A percentile compares a stretch with the other conserved stretches of the same genome.
Conservation (phyloP, 148 eudicot genomes). For the Beta vulgaris region DNA sequence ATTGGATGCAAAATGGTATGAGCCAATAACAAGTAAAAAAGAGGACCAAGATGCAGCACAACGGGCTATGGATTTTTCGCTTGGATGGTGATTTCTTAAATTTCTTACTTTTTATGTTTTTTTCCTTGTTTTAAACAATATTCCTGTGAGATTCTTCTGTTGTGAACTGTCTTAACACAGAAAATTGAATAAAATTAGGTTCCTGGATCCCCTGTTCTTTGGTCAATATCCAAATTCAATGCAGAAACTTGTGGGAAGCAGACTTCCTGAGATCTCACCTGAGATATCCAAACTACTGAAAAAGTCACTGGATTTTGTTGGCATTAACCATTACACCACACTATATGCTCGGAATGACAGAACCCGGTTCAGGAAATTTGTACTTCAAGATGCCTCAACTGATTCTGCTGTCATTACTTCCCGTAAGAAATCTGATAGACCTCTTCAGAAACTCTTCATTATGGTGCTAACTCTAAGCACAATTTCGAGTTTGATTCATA, state of each 20-base stretch:
- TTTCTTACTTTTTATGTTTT: background rate
- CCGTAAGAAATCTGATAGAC: constrained; percentile 53
- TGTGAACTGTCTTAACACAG: constrained; percentile 20
- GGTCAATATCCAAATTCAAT: constrained; percentile 85
- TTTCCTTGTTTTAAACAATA: background rate
- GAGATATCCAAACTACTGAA: constrained; percentile 40
- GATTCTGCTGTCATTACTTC: constrained; percentile 72
- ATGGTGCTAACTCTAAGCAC: background rate
- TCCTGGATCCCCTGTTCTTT: constrained; percentile 81
- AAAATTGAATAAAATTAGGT: constrained; percentile 52
- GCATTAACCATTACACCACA: constrained; percentile 89
- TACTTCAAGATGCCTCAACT: constrained; percentile 67
- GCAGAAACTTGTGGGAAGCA: constrained; percentile 60
- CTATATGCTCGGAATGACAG: constrained; percentile 84
- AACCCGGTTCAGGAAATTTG: constrained; percentile 52
- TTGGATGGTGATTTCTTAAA: constrained; percentile 66
- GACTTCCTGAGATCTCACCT: constrained; percentile 66
- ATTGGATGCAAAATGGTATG: constrained; percentile 88
- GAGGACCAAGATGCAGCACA: constrained; percentile 80
- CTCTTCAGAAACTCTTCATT: background rate
- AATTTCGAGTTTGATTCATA: background rate
- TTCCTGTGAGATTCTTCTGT: background rate
- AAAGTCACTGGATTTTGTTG: constrained; percentile 74
- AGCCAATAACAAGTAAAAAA: constrained; percentile 58
- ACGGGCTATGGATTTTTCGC: constrained; percentile 76